Evolutionary conservation across 1,139 yeast genomes (phyloP).

Genomic region (Candida gigantensis): DNA sequence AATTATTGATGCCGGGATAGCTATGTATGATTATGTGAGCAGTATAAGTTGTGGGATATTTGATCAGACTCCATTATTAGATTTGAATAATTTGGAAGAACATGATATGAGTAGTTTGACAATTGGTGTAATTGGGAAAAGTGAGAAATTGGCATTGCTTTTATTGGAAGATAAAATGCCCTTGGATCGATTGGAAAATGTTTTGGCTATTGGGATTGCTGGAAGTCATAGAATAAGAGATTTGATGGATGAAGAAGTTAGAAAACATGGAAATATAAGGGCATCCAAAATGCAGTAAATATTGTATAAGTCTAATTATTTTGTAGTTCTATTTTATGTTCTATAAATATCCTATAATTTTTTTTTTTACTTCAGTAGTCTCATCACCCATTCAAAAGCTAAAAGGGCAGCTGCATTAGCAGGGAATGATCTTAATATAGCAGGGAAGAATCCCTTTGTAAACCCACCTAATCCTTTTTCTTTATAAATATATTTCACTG

Average conservation of each 20-base stretch:
- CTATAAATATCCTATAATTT: background rate
- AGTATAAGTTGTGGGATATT: slow-evolving; percentile 79
- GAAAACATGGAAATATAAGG: slow-evolving; percentile 64
- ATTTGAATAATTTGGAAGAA: slow-evolving; percentile 81
- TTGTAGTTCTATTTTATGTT: background rate
- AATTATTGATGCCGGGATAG: slow-evolving; percentile 90
- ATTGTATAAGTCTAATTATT: slow-evolving; percentile 2
- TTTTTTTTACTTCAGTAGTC: slow-evolving; percentile 46
- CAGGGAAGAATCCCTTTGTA: slow-evolving; percentile 77
- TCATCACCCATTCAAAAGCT: slow-evolving; percentile 82
- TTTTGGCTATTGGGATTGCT: slow-evolving; percentile 83
- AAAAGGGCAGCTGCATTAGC: slow-evolving; percentile 94
- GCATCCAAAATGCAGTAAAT: slow-evolving; percentile 24
- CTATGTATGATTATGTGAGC: slow-evolving; percentile 88
- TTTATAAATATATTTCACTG: slow-evolving; percentile 66
- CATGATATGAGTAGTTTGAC: slow-evolving; percentile 79
- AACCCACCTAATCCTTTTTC: slow-evolving; percentile 63
- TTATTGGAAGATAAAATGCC: slow-evolving; percentile 84
- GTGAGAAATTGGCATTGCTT: slow-evolving; percentile 75
- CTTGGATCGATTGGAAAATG: slow-evolving; percentile 72
- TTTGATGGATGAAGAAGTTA: slow-evolving; percentile 81
- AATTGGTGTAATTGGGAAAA: slow-evolving; percentile 79
- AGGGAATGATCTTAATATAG: slow-evolving; percentile 75
- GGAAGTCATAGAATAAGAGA: slow-evolving; percentile 84
- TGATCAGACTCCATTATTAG: slow-evolving; percentile 75